Evolutionary conservation across 1,284 basidiomycete species (phyloP).

Genomic region (Sutorius eximius): DNA sequence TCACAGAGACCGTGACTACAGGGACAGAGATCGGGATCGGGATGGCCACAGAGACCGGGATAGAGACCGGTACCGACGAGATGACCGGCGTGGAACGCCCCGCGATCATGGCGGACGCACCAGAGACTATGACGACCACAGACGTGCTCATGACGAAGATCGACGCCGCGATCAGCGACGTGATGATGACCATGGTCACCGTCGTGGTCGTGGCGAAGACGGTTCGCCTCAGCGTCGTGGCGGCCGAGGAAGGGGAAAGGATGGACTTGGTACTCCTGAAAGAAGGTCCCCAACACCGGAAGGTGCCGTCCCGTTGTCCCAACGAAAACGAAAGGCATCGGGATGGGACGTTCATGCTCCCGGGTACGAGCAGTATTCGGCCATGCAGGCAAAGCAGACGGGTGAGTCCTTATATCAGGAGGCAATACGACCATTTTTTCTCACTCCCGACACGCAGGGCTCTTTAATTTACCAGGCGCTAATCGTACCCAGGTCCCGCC

Average conservation of each 20-base stretch:
- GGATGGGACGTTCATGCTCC: slow-evolving; percentile 96
- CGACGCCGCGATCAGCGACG: slow-evolving; percentile 48
- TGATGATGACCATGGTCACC: slow-evolving; percentile 44
- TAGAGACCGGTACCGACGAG: slow-evolving; percentile 41
- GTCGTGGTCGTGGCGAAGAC: slow-evolving; percentile 40
- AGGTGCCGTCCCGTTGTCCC: slow-evolving; percentile 78
- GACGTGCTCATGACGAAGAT: slow-evolving; percentile 46
- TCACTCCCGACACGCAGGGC: slow-evolving; percentile 46
- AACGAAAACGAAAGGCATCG: slow-evolving; percentile 83
- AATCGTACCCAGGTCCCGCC: slow-evolving; percentile 85
- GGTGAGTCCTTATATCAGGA: slow-evolving; percentile 48
- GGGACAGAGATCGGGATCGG: slow-evolving; percentile 43
- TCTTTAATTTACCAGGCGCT: slow-evolving; percentile 91
- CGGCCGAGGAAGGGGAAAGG: slow-evolving; percentile 44
- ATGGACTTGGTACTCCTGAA: slow-evolving; percentile 67
- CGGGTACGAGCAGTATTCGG: slow-evolving; percentile 93
- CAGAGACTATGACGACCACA: slow-evolving; percentile 45
- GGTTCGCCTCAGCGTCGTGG: slow-evolving; percentile 40
- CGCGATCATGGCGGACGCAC: slow-evolving; percentile 41
- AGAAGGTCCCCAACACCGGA: slow-evolving; percentile 90
- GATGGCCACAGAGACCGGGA: slow-evolving; percentile 43
- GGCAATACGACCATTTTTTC: not conserved
- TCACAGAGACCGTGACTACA: slow-evolving; percentile 47
- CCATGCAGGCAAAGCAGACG: slow-evolving; percentile 95
- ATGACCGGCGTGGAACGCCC: slow-evolving; percentile 40